Evolutionary conservation across 164 flowering plant genomes (phyloP).

Genomic region (Sextonia rubra): DNA sequence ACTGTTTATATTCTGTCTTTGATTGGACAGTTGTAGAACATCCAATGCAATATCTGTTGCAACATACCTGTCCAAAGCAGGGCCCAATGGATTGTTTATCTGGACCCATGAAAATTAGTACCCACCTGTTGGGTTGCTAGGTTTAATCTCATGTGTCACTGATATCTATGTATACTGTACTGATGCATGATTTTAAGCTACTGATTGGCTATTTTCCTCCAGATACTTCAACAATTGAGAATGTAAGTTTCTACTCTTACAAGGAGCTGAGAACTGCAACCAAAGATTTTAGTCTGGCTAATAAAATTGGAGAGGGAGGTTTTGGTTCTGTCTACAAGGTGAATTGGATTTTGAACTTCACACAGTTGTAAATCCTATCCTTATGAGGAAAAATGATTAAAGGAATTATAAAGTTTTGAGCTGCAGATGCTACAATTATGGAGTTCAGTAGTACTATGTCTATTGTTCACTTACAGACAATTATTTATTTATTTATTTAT

Average conservation of each 20-base stretch:
- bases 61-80: background rate
- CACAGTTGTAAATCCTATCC: background rate
- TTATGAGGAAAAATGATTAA: background rate
- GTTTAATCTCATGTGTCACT: background rate
- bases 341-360: slow-evolving; percentile 7
- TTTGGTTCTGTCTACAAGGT: slow-evolving; percentile 93
- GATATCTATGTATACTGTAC: background rate
- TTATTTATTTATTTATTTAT: too few species aligned
- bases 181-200: slow-evolving; percentile 3
- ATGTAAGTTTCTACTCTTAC: slow-evolving; percentile 49
- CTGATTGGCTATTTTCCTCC: slow-evolving; percentile 6
- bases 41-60: background rate
- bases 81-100: background rate
- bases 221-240: slow-evolving; percentile 47
- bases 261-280: slow-evolving; percentile 69
- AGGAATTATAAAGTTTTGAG: background rate
- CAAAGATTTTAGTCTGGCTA: slow-evolving; percentile 54
- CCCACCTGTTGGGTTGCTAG: background rate
- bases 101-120: background rate
- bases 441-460: background rate
- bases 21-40: background rate
- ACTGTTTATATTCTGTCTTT: background rate
- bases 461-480: background rate
- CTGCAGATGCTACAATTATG: background rate
- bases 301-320: slow-evolving; percentile 95